Conservation (phyloP, 805 yeast species). For the Jamesozyma lodderae region DNA sequence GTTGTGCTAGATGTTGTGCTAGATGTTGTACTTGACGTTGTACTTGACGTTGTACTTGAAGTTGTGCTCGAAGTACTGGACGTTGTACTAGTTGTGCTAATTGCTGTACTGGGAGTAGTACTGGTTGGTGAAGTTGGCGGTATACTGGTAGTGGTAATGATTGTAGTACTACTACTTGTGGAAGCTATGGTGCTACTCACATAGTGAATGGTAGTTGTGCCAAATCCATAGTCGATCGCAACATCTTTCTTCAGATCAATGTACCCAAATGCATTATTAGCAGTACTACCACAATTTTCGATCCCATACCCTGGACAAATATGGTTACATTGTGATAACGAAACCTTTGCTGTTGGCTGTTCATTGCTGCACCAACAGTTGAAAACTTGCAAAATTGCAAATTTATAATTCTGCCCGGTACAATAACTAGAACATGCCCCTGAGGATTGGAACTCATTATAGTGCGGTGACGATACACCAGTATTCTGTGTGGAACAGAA, state of each 20-base stretch:
- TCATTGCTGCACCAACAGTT: conserved; percentile 24
- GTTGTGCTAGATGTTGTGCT: conserved; percentile 5
- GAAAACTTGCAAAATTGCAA: conserved; percentile 19
- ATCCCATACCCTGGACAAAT: conserved; percentile 22
- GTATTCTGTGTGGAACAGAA: conserved; percentile 11
- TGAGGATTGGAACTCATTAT: conserved; percentile 6
- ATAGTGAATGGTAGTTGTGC: neutral
- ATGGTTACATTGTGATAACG: conserved; percentile 14
- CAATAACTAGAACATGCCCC: conserved; percentile 16
- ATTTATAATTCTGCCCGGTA: conserved; percentile 11
- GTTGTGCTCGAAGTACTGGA: conserved; percentile 4
- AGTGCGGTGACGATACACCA: conserved; percentile 5
- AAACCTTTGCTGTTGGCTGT: conserved; percentile 11
- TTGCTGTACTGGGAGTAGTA: neutral
- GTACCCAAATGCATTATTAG: conserved; percentile 17
- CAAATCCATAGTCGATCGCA: neutral
- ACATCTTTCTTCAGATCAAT: conserved; percentile 9
- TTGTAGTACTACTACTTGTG: neutral
- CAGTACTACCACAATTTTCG: conserved; percentile 22
- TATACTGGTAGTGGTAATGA: conserved; percentile 1
- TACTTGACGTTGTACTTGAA: conserved; percentile 1
- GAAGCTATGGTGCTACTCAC: neutral
- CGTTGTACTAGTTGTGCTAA: conserved; percentile 4
- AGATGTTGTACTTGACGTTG: conserved; percentile 2
- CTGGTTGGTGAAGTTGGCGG: conserved; percentile 2